A percentile compares a stretch with the other conserved stretches of the same genome.
These are phyloP conservation scores for Saccharomyces pastorianus DNA, from an alignment of 1,139 yeast genomes.

Conservation along the genomic window DNA sequence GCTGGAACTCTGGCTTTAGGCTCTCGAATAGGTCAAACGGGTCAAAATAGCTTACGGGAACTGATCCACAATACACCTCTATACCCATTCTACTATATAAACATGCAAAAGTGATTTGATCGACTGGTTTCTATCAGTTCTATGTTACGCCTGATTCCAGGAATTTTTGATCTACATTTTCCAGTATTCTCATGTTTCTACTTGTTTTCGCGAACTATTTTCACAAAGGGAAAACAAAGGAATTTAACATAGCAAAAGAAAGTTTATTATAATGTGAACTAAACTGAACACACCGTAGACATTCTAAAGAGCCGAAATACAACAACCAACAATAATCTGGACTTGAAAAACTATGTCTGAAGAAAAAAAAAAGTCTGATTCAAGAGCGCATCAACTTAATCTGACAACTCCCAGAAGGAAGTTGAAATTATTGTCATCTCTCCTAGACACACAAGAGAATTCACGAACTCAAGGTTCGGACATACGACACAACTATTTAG, in stretches of 20 bases:
- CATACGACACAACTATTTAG: not conserved
- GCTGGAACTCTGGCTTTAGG: constrained; percentile 44
- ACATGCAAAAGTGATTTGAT: not conserved
- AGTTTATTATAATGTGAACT: constrained; percentile 43
- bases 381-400: not conserved
- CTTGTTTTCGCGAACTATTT: not conserved
- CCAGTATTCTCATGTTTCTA: not conserved
- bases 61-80: constrained; percentile 6
- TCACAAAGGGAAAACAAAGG: not conserved
- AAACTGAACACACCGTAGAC: constrained; percentile 35
- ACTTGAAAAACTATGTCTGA: constrained; percentile 27
- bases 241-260: not conserved
- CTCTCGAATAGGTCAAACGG: constrained; percentile 64
- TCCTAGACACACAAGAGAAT: not conserved
- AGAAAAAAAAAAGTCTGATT: constrained; percentile 14
- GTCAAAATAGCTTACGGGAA: constrained; percentile 68
- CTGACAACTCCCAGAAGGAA: not conserved
- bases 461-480: not conserved
- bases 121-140: not conserved
- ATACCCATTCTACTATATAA: not conserved
- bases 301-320: constrained; percentile 26
- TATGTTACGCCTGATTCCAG: not conserved
- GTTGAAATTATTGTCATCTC: not conserved
- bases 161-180: not conserved
- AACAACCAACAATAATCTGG: not conserved